Base-by-base conservation (phyloP, 139 green algal genomes). In the Chlorella sp. region DNA sequence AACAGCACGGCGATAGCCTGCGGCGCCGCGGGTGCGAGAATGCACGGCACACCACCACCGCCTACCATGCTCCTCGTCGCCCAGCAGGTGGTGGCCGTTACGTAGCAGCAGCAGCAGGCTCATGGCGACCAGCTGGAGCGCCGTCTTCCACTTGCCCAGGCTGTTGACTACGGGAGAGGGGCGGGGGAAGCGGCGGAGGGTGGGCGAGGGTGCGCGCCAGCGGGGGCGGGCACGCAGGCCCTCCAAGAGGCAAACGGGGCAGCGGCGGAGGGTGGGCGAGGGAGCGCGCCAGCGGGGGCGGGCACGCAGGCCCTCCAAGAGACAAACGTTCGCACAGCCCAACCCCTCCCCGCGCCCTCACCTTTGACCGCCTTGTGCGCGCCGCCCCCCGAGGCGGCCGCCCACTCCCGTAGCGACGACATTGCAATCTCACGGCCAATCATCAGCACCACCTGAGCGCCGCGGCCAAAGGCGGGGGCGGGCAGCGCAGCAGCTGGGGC, bases 381-480 rank as follows among this genome's bases (percentile, higher is more conserved):
- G 23, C 90, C 86, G 14, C 78, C 67, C 8, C 93, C 90, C 3
- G 88, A 64, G 3, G 86, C 82, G 1, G 94, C 94, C 5, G 94
- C 94, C 94, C 94, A 99, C 79, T 99, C 95, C 12, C 95, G 84
- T 48, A 99, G 86, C 2, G 93, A 87, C 3, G 85, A 93, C 92
- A 98, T 98, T 0, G 93, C 93, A 46, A 99, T 96, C 77, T 99
- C 95, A 2, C 95, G 80, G 0, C 88, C 82, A 29, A 98, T 95
- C 67, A 98, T 96, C 31, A 87, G 84, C 63, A 70, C 67, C 60
- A 67, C n/a, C 11, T 56, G n/a, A 40, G 56, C 56, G 38, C 53
- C 31, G 23, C 21, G 53, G 21, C 25, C 8, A 21, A n/a, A n/a
- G n/a, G n/a, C n/a, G n/a, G n/a, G n/a, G n/a, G n/a, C n/a, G n/a